A percentile compares a stretch with the other conserved stretches of the same genome.
Conservation (phyloP, 73 alveolate species). For the Paramecium octaurelia region DNA sequence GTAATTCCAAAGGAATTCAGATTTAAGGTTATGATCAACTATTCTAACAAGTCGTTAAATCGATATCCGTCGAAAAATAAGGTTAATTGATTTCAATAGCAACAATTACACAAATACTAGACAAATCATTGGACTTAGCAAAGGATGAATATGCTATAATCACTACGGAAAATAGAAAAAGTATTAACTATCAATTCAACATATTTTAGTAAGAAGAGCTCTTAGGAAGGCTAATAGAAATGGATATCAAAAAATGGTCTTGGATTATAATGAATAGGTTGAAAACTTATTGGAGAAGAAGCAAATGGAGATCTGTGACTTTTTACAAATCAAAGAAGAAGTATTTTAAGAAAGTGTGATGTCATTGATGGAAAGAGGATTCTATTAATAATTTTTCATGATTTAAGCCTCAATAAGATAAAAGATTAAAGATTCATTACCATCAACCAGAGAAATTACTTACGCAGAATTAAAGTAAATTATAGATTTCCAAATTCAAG, state of each 20-base stretch:
- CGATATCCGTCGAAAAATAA: not conserved
- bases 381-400: conserved; percentile 5
- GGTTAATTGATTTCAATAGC: not conserved
- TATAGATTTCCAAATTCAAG: not conserved
- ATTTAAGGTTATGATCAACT: not conserved
- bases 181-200: not conserved
- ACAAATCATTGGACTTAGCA: not conserved
- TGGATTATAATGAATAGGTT: not conserved
- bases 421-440: not conserved
- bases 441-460: not conserved
- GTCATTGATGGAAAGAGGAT: conserved; percentile 22
- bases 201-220: not conserved
- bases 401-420: conserved; percentile 32
- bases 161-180: not conserved
- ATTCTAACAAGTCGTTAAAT: not conserved
- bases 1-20: not conserved
- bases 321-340: not conserved
- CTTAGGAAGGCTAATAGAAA: not conserved
- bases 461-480: not conserved
- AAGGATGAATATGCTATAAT: not conserved
- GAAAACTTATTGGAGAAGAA: not conserved
- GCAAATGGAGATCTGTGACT: not conserved
- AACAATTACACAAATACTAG: not conserved
- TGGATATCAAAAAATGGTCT: not conserved
- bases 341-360: not conserved